Evolutionary conservation across 345 rosid species (phyloP).

Genomic region (Anacardium occidentale): DNA sequence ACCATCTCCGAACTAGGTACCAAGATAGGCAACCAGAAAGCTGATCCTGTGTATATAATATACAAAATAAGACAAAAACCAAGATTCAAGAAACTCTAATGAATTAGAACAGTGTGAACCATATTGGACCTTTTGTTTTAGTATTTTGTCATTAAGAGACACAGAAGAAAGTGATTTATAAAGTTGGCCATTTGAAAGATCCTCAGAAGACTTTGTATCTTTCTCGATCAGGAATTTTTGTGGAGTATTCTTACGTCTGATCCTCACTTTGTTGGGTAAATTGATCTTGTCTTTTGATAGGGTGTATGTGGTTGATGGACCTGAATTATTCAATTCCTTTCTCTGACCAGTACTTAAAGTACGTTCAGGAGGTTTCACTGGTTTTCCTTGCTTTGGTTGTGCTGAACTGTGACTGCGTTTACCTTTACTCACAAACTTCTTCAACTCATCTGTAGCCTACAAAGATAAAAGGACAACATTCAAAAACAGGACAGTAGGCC

Average conservation of each 20-base stretch:
- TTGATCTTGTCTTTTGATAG: constrained; percentile 39
- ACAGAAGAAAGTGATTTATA: constrained; percentile 28
- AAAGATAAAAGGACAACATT: constrained; percentile 11
- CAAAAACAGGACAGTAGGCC: neutral
- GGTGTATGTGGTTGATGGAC: constrained; percentile 40
- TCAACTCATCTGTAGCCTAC: constrained; percentile 45
- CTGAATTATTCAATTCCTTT: constrained; percentile 45
- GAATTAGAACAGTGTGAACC: constrained; percentile 9
- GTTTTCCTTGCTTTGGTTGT: constrained; percentile 48
- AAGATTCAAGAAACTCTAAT: constrained; percentile 25
- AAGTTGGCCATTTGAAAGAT: constrained; percentile 35
- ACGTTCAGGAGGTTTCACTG: constrained; percentile 43
- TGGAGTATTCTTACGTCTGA: constrained; percentile 55
- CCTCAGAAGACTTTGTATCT: constrained; percentile 33
- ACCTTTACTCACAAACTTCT: constrained; percentile 42
- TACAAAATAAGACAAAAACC: constrained; percentile 20
- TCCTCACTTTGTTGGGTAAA: constrained; percentile 67
- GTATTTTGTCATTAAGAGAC: constrained; percentile 26
- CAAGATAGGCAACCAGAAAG: constrained; percentile 57
- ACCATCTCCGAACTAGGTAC: constrained; percentile 61
- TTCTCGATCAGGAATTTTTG: constrained; percentile 40
- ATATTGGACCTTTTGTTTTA: constrained; percentile 42
- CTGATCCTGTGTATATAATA: constrained; percentile 48
- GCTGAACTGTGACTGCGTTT: constrained; percentile 43
- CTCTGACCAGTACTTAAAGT: constrained; percentile 44